Conservation (phyloP, 2,329 filamentous ascomycete genomes). For the Onygena corvina region DNA sequence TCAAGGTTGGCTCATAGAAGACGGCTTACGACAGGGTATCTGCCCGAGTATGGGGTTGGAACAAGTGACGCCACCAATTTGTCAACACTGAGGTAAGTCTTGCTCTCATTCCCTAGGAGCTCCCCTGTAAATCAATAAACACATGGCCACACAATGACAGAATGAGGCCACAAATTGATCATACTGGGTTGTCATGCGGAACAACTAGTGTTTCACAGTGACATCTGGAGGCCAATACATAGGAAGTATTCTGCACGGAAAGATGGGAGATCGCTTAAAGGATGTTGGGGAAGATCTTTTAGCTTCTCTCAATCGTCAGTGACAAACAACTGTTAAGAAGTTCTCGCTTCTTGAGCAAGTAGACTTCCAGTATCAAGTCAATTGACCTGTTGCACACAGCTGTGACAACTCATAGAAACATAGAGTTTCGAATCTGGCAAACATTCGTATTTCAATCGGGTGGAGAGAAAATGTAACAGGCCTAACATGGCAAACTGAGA, state of each 20-base stretch:
- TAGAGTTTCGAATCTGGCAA: constrained; percentile 4
- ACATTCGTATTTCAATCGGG: neutral
- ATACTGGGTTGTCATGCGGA: constrained; percentile 7
- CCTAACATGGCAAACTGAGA: neutral
- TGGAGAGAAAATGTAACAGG: neutral
- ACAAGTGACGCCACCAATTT: neutral
- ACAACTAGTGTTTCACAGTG: neutral
- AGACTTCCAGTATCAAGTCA: neutral
- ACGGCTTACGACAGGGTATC: neutral
- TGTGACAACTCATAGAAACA: constrained; percentile 4
- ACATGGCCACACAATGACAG: neutral
- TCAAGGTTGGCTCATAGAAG: neutral
- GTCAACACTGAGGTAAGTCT: neutral
- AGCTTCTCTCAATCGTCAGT: neutral
- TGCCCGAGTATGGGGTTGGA: neutral
- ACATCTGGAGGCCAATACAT: neutral
- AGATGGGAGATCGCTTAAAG: neutral
- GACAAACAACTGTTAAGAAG: constrained; percentile 2
- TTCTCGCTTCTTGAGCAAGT: constrained; percentile 3
- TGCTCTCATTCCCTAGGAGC: neutral
- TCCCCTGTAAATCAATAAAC: neutral
- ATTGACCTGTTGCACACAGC: constrained; percentile 5
- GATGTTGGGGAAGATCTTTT: neutral
- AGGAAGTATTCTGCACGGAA: neutral
- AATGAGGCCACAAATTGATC: constrained; percentile 1